A percentile compares a stretch with the other conserved stretches of the same genome.
Evolutionary conservation across 768 basidiomycete genomes (phyloP).

Genomic region (Tephrocybe sp.): DNA sequence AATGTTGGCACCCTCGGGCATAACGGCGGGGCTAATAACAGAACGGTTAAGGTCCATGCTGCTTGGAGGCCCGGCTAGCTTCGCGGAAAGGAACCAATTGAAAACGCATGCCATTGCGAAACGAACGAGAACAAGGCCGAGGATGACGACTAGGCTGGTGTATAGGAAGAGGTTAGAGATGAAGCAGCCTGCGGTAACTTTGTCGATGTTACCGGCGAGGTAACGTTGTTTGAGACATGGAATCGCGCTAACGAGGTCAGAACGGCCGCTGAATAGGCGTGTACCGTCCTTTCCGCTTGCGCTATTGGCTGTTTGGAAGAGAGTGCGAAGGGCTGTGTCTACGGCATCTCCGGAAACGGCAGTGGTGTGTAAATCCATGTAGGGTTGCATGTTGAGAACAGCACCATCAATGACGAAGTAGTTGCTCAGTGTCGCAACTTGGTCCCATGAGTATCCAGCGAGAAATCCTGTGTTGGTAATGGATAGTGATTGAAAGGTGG

Average conservation of each 20-base stretch:
- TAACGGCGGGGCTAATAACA: constrained; percentile 91
- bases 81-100: constrained; percentile 91
- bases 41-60: constrained; percentile 72
- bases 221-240: constrained; percentile 86
- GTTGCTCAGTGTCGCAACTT: constrained; percentile 68
- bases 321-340: constrained; percentile 78
- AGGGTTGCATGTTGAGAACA: constrained; percentile 91
- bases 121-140: constrained; percentile 85
- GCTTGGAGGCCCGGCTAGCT: constrained; percentile 76
- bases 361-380: constrained; percentile 70
- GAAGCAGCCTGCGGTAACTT: constrained; percentile 95
- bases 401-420: constrained; percentile 92
- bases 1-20: constrained; percentile 95
- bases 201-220: constrained; percentile 93
- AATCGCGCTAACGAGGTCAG: constrained; percentile 64
- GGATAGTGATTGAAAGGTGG: constrained; percentile 60
- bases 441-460: constrained; percentile 91
- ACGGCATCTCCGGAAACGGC: constrained; percentile 73
- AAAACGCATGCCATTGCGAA: constrained; percentile 97
- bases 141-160: constrained; percentile 85
- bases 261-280: constrained; percentile 75
- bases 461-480: constrained; percentile 65
- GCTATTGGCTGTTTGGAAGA: constrained; percentile 49
- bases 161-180: constrained; percentile 89
- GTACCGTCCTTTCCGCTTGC: constrained; percentile 87